phyloP scores from a whole-genome alignment of 768 basidiomycete genomes.

The Piloderma croceum region DNA sequence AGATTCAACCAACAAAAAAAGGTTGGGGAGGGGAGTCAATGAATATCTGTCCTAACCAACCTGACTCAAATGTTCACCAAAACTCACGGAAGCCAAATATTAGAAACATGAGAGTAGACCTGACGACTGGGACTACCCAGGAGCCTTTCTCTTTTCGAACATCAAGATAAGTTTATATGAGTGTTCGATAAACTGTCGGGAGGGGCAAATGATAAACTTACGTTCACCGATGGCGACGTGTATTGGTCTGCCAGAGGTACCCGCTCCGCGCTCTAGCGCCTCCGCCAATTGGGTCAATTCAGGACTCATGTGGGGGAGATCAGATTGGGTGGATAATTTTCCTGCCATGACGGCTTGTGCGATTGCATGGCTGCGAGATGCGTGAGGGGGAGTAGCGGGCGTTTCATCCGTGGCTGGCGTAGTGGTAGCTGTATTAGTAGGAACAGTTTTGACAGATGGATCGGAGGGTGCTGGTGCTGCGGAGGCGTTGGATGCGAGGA shows the following conservation, averaged over 20 bases:
- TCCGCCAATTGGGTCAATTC: slow-evolving; percentile 40
- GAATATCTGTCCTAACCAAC: not conserved
- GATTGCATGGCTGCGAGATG: slow-evolving; percentile 36
- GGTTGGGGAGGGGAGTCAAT: too few species aligned
- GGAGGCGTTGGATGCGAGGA: slow-evolving; percentile 38
- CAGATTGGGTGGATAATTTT: slow-evolving; percentile 27
- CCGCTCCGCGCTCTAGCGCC: slow-evolving; percentile 37
- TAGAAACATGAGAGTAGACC: slow-evolving; percentile 52
- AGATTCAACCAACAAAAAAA: not conserved
- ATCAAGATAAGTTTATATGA: slow-evolving; percentile 7
- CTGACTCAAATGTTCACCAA: slow-evolving; percentile 1
- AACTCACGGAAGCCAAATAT: slow-evolving; percentile 64
- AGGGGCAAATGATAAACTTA: slow-evolving; percentile 32
- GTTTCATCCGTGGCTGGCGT: slow-evolving; percentile 9
- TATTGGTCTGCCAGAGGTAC: slow-evolving; percentile 54
- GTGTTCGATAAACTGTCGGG: not conserved
- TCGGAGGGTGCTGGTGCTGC: slow-evolving; percentile 13
- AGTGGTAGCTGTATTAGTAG: too few species aligned
- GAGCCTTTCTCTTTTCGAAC: slow-evolving; percentile 57
- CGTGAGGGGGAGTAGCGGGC: slow-evolving; percentile 5
- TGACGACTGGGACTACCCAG: slow-evolving; percentile 56
- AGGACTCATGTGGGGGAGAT: slow-evolving; percentile 19
- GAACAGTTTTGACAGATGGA: too few species aligned
- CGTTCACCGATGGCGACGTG: slow-evolving; percentile 81
- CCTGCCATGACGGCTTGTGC: slow-evolving; percentile 38